phyloP scores from a whole-genome alignment of 345 rosid genomes.

The Euphorbia tirucalli region DNA sequence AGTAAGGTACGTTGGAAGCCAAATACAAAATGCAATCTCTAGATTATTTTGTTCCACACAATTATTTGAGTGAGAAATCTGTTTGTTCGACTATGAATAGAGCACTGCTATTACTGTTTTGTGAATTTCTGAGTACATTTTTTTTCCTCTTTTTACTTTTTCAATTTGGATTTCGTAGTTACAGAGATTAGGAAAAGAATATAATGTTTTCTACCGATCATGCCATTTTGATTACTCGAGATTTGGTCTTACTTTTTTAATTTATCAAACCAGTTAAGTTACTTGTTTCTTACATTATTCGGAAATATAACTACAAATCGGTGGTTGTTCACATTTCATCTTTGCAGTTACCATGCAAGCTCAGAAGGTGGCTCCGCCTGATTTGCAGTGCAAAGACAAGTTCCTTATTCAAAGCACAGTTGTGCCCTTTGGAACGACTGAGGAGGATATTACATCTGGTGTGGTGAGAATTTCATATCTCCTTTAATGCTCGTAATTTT shows the following conservation, averaged over 20 bases:
- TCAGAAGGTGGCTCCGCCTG: slow-evolving; percentile 45
- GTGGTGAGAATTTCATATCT: slow-evolving; percentile 26
- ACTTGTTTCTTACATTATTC: not conserved
- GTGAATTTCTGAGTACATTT: no score
- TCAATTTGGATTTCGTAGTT: no score
- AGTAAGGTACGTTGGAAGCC: not conserved
- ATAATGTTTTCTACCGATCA: no score
- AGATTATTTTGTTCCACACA: not conserved
- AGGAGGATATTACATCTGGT: slow-evolving; percentile 42
- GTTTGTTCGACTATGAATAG: not conserved
- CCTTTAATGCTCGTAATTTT: not conserved
- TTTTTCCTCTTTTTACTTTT: no score
- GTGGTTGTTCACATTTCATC: slow-evolving; percentile 3
- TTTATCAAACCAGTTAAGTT: no score
- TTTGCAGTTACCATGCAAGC: slow-evolving; percentile 54
- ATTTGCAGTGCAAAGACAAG: slow-evolving; percentile 58
- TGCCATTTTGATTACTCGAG: no score
- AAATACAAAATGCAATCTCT: not conserved
- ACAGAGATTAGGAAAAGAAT: no score
- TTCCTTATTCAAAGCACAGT: slow-evolving; percentile 49
- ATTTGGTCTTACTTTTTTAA: no score
- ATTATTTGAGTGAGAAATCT: not conserved
- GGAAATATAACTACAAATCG: not conserved
- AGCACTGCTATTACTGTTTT: no score
- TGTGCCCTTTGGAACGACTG: slow-evolving; percentile 42